A percentile compares a stretch with the other conserved stretches of the same genome.
Conservation (phyloP, 2,329 filamentous ascomycete species). For the Sphaerulina musiva region DNA sequence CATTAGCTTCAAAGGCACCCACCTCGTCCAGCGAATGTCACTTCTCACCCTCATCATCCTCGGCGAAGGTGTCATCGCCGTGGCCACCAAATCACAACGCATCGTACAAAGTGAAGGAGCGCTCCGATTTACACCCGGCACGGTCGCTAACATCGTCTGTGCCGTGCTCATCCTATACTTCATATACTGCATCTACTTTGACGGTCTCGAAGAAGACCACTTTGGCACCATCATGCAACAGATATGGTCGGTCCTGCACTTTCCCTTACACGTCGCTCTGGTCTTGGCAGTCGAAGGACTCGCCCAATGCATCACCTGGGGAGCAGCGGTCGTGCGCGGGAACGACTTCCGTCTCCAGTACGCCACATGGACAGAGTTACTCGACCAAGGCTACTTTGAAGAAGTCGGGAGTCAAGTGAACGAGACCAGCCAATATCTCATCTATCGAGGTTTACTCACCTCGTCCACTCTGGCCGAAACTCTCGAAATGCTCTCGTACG, state of each 20-base stretch:
- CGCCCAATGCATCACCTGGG: slow-evolving; percentile 33
- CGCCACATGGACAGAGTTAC: neutral
- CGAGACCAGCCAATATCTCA: slow-evolving; percentile 11
- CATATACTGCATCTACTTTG: slow-evolving; percentile 27
- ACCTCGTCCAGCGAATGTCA: slow-evolving; percentile 36
- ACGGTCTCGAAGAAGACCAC: slow-evolving; percentile 20
- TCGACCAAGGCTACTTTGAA: slow-evolving; percentile 1
- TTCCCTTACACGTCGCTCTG: slow-evolving; percentile 22
- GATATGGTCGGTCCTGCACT: slow-evolving; percentile 24
- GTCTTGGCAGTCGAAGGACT: slow-evolving; percentile 23
- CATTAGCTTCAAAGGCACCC: slow-evolving; percentile 37
- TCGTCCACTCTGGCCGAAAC: slow-evolving; percentile 6
- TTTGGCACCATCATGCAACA: slow-evolving; percentile 24
- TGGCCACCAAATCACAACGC: slow-evolving; percentile 32
- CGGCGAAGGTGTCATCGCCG: slow-evolving; percentile 36
- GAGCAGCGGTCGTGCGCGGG: slow-evolving; percentile 20
- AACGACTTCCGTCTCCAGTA: slow-evolving; percentile 9
- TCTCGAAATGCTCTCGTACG: slow-evolving; percentile 5
- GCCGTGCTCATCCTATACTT: slow-evolving; percentile 32
- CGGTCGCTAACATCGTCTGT: slow-evolving; percentile 33
- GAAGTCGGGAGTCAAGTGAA: slow-evolving; percentile 9
- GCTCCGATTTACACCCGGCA: slow-evolving; percentile 18
- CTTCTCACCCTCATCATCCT: slow-evolving; percentile 37
- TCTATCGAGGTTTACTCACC: slow-evolving; percentile 12
- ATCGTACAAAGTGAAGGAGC: slow-evolving; percentile 29